These are phyloP conservation scores for Rhizophagus sp. DNA, from an alignment of 192 early-diverging fungal genomes.

Conservation along the genomic window DNA sequence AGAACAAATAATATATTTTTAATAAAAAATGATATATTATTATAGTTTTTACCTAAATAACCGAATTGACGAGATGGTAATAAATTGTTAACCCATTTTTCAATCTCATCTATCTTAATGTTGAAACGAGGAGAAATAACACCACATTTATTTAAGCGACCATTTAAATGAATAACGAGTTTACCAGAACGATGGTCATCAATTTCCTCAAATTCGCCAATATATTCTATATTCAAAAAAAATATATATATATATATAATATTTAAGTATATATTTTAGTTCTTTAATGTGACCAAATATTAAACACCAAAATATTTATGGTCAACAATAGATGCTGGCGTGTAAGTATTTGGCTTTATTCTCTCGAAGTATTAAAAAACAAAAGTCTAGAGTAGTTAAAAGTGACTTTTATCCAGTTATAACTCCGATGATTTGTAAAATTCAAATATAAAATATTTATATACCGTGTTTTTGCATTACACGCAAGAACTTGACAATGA, in stretches of 20 bases:
- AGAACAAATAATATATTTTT: slow-evolving; percentile 11
- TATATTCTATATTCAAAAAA: slow-evolving; percentile 70
- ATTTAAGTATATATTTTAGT: background rate
- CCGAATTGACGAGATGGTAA: slow-evolving; percentile 99
- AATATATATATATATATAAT: slow-evolving; percentile 8
- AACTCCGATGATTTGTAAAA: slow-evolving; percentile 51
- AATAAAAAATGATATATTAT: background rate
- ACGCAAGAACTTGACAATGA: slow-evolving; percentile 97
- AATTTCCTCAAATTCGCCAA: slow-evolving; percentile 98
- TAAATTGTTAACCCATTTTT: slow-evolving; percentile 96
- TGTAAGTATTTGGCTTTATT: slow-evolving; percentile 56
- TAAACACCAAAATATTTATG: slow-evolving; percentile 27
- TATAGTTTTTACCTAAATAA: slow-evolving; percentile 65
- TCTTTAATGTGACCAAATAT: background rate
- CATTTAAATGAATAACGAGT: slow-evolving; percentile 97
- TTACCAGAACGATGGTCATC: slow-evolving; percentile 98
- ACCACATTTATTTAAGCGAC: slow-evolving; percentile 99
- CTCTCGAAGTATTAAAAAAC: slow-evolving; percentile 79
- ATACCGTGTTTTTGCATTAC: slow-evolving; percentile 98
- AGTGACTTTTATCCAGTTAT: slow-evolving; percentile 73
- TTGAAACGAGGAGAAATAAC: slow-evolving; percentile 99
- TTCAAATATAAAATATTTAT: slow-evolving; percentile 33
- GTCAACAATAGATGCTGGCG: slow-evolving; percentile 39
- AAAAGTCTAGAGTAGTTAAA: slow-evolving; percentile 44
- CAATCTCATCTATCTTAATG: slow-evolving; percentile 90